Base-by-base conservation (phyloP, 1,284 basidiomycete genomes). In the Earliella scabrosa region DNA sequence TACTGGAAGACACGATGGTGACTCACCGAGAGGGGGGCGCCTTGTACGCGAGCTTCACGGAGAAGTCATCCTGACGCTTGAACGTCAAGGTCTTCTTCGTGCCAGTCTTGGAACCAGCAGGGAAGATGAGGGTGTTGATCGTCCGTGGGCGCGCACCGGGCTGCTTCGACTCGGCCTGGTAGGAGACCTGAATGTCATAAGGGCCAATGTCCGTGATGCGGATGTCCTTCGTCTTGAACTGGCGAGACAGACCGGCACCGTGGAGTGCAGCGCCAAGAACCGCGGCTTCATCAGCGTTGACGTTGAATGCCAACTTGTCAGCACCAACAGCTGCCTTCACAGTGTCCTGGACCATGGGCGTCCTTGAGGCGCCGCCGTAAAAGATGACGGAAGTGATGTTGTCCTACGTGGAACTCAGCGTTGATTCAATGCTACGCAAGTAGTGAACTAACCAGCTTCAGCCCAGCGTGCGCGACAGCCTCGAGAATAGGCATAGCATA, bases 251-350 rank as follows among this genome's bases (percentile, higher is more conserved):
- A 29, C 85, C 83, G 3, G 97, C 97, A 21, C 95, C 97, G 64
- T 97, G 90, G 52, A 98, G 87, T 2, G 93, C 97, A 4, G 97
- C 96, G 76, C 93, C 95, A 50, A 99, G 85, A 14, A 98, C 97
- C 11, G 92, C 92, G 0, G 95, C 94, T 78, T 99, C 97, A 71
- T 99, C 97, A 0, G 97, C 91, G 70, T 99, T 99, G 52, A 99
- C 93, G 66, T 98, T 98, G 67, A 91, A 82, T 7, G 95, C 93
- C 61, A 97, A 90, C 70, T 91, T 92, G 54, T 86, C 82, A 44
- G 88, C 85, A 68, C 93, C 93, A 50, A 95, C 89, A 29, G 85
- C 82, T 1, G 82, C 78, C 64, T 85, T 88, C 44, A 98, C 77
- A 11, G 92, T 90, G 10, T 85, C 73, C 71, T 97, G 95, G 32